These are phyloP conservation scores for Apophysomyces ossiformis DNA, from an alignment of 371 early-diverging fungal genomes.

Conservation along the genomic window DNA sequence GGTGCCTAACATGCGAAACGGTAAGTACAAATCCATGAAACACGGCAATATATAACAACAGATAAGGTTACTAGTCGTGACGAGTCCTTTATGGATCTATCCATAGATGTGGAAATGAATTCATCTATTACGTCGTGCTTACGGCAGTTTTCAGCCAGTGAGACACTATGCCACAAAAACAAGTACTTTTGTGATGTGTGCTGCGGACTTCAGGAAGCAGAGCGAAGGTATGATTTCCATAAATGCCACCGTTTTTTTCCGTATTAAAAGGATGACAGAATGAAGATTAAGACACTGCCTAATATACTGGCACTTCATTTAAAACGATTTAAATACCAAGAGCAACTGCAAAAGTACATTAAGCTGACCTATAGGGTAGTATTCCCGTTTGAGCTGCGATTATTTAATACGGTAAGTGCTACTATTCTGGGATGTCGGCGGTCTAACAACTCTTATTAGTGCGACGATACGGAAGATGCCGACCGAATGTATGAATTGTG, in stretches of 20 bases:
- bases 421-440: not conserved
- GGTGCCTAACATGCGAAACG: slow-evolving; percentile 94
- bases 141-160: slow-evolving; percentile 92
- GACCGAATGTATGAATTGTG: slow-evolving; percentile 85
- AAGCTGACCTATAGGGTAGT: slow-evolving; percentile 95
- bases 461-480: slow-evolving; percentile 86
- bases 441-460: slow-evolving; percentile 33
- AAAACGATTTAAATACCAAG: slow-evolving; percentile 97
- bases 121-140: slow-evolving; percentile 92
- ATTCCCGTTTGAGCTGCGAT: slow-evolving; percentile 90
- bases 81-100: slow-evolving; percentile 94
- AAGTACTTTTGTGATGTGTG: slow-evolving; percentile 97
- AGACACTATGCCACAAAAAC: slow-evolving; percentile 92
- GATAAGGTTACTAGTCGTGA: slow-evolving; percentile 87
- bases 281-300: slow-evolving; percentile 94
- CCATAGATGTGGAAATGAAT: slow-evolving; percentile 95
- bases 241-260: not conserved
- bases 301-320: slow-evolving; percentile 94
- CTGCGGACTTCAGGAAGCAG: slow-evolving; percentile 94
- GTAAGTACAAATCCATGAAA: slow-evolving; percentile 43
- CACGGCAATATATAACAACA: not conserved
- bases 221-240: slow-evolving; percentile 68
- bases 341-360: slow-evolving; percentile 85
- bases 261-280: slow-evolving; percentile 55
- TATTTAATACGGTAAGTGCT: slow-evolving; percentile 86